phyloP scores from a whole-genome alignment of 768 basidiomycete genomes.

The Trametes sanguinea region DNA sequence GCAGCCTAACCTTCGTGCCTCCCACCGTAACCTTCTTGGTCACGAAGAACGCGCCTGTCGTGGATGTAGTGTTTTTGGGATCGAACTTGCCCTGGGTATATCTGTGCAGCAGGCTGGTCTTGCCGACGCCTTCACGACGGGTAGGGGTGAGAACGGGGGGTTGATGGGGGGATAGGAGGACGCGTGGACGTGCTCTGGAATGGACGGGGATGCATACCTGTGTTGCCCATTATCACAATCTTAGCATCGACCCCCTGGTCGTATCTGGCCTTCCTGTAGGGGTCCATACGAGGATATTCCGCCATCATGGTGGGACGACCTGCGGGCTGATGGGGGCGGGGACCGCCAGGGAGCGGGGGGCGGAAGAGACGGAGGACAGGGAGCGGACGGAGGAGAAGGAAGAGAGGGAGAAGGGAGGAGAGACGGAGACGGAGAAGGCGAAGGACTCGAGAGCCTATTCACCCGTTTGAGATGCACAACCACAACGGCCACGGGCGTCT shows the following conservation, averaged over 20 bases:
- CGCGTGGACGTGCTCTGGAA: conserved; percentile 1
- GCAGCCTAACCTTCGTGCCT: conserved; percentile 82
- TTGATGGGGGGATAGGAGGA: not conserved
- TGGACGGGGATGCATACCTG: conserved; percentile 38
- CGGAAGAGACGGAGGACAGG: conserved; percentile 35
- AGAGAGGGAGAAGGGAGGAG: conserved; percentile 32
- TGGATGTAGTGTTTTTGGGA: conserved; percentile 85
- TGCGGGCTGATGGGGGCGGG: conserved; percentile 28
- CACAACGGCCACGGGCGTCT: conserved; percentile 26
- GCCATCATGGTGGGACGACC: conserved; percentile 46
- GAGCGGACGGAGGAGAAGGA: conserved; percentile 33
- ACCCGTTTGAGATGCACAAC: conserved; percentile 24
- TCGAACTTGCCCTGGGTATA: conserved; percentile 92
- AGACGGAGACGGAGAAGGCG: conserved; percentile 15
- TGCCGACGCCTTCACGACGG: conserved; percentile 70
- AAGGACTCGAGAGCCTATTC: conserved; percentile 13
- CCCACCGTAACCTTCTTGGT: conserved; percentile 89
- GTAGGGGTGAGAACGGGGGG: conserved; percentile 37
- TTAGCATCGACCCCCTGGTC: conserved; percentile 91
- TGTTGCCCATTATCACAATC: conserved; percentile 93
- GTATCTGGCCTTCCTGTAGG: conserved; percentile 66
- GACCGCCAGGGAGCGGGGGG: conserved; percentile 45
- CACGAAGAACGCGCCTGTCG: conserved; percentile 91
- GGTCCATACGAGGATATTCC: conserved; percentile 62
- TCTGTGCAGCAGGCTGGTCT: conserved; percentile 87